Conservation (phyloP, 371 early-diverging fungal species). For the Lichtheimia ornata region DNA sequence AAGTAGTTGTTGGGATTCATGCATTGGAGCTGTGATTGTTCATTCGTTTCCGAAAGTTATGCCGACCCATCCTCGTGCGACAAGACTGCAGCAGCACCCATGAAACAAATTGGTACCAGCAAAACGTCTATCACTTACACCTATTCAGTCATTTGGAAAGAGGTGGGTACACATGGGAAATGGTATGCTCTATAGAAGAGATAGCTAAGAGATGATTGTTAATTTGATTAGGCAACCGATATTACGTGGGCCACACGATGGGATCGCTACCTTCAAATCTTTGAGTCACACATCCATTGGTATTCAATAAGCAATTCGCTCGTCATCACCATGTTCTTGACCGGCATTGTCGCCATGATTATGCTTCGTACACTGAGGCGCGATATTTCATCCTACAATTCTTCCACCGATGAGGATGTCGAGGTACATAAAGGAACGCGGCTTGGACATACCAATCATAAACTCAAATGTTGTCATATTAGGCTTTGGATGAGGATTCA, state of each 20-base stretch:
- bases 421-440: constrained; percentile 22
- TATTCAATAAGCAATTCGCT: constrained; percentile 83
- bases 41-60: constrained; percentile 13
- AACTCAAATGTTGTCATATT: neutral
- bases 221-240: constrained; percentile 24
- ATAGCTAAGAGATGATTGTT: neutral
- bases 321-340: constrained; percentile 74
- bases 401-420: constrained; percentile 45
- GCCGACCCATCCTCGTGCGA: constrained; percentile 29
- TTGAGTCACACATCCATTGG: constrained; percentile 69
- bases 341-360: constrained; percentile 87
- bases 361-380: constrained; percentile 81
- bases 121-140: constrained; percentile 49
- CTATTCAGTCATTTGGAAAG: constrained; percentile 64
- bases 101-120: constrained; percentile 38
- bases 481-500: constrained; percentile 80
- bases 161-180: constrained; percentile 20
- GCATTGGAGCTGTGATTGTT: neutral
- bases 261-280: constrained; percentile 49
- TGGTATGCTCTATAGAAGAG: neutral
- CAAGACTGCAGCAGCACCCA: constrained; percentile 20
- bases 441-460: neutral
- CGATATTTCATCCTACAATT: constrained; percentile 88
- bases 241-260: constrained; percentile 60
- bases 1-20: constrained; percentile 14